These are phyloP conservation scores for Monosporascus sp. DNA, from an alignment of 2,329 filamentous ascomycete species.

Conservation along the genomic window DNA sequence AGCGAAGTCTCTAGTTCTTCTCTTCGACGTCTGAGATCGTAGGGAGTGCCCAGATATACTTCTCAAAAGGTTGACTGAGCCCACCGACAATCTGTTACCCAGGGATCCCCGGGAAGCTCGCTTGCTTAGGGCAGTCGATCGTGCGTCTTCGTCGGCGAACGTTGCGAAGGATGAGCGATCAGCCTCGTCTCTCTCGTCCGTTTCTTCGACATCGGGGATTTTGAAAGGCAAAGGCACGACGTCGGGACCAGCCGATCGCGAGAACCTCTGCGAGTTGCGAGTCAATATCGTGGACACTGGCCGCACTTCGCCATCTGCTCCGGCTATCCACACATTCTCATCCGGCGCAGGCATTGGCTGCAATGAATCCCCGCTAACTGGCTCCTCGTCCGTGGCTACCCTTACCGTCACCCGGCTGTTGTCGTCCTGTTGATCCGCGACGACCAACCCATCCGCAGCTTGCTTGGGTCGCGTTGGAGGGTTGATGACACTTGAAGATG, in stretches of 20 bases:
- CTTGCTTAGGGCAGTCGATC: slow-evolving; percentile 20
- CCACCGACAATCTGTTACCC: slow-evolving; percentile 44
- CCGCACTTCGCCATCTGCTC: slow-evolving; percentile 25
- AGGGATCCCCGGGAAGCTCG: slow-evolving; percentile 31
- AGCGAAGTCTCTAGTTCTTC: slow-evolving; percentile 14
- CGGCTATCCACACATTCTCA: slow-evolving; percentile 28
- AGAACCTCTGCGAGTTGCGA: slow-evolving; percentile 22
- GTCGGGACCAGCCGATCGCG: slow-evolving; percentile 41
- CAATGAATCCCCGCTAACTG: slow-evolving; percentile 18
- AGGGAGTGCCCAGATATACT: slow-evolving; percentile 35
- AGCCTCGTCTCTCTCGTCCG: slow-evolving; percentile 37
- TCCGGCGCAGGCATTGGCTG: slow-evolving; percentile 18
- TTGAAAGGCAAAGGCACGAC: slow-evolving; percentile 63
- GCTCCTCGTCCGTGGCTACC: slow-evolving; percentile 45
- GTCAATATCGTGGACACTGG: slow-evolving; percentile 21
- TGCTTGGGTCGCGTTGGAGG: slow-evolving; percentile 9
- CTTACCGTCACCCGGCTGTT: slow-evolving; percentile 47
- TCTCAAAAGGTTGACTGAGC: slow-evolving; percentile 40
- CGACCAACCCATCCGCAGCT: slow-evolving; percentile 32
- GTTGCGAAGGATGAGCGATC: slow-evolving; percentile 65
- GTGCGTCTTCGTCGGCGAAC: slow-evolving; percentile 54
- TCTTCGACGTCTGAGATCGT: slow-evolving; percentile 22
- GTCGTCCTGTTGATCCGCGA: slow-evolving; percentile 31
- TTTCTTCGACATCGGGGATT: slow-evolving; percentile 37
- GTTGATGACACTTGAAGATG: slow-evolving; percentile 22